These are phyloP conservation scores for Annulohypoxylon nitens DNA, from an alignment of 495 filamentous ascomycete species.

Conservation along the genomic window DNA sequence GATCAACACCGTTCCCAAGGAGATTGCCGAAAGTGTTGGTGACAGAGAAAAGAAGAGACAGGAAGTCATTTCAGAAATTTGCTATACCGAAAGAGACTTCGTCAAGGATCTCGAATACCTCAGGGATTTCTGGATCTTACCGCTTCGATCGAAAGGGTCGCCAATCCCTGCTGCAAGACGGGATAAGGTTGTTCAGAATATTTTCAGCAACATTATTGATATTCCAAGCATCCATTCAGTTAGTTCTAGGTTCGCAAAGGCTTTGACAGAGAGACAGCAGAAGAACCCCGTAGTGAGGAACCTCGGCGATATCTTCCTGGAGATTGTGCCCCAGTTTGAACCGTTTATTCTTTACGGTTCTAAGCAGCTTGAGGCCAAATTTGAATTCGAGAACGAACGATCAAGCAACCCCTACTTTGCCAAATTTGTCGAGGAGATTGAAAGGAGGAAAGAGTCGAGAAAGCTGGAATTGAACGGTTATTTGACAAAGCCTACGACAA, in stretches of 20 bases:
- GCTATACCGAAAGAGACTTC: constrained; percentile 99
- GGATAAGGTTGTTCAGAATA: constrained; percentile 91
- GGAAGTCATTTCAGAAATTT: constrained; percentile 97
- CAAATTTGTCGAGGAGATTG: constrained; percentile 96
- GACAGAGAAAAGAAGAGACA: constrained; percentile 97
- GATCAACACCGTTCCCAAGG: constrained; percentile 98
- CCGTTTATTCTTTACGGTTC: constrained; percentile 98
- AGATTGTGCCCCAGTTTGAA: constrained; percentile 90
- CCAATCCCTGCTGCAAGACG: constrained; percentile 89
- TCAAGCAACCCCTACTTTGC: constrained; percentile 85
- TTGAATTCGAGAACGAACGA: constrained; percentile 97
- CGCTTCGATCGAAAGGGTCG: constrained; percentile 80
- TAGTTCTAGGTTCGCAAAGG: constrained; percentile 86
- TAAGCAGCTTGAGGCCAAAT: constrained; percentile 96
- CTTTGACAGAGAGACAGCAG: constrained; percentile 90
- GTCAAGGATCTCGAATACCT: constrained; percentile 99
- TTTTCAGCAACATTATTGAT: constrained; percentile 96
- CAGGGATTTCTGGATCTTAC: constrained; percentile 98
- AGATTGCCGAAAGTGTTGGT: constrained; percentile 86
- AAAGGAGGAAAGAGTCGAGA: constrained; percentile 93
- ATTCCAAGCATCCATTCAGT: constrained; percentile 81
- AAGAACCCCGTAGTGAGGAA: constrained; percentile 88
- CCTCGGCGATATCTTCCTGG: constrained; percentile 93
- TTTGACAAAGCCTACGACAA: constrained; percentile 96
- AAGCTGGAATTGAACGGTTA: constrained; percentile 99